Base-by-base conservation (phyloP, 2,329 filamentous ascomycete genomes). In the Hymenoscyphus occultus region DNA sequence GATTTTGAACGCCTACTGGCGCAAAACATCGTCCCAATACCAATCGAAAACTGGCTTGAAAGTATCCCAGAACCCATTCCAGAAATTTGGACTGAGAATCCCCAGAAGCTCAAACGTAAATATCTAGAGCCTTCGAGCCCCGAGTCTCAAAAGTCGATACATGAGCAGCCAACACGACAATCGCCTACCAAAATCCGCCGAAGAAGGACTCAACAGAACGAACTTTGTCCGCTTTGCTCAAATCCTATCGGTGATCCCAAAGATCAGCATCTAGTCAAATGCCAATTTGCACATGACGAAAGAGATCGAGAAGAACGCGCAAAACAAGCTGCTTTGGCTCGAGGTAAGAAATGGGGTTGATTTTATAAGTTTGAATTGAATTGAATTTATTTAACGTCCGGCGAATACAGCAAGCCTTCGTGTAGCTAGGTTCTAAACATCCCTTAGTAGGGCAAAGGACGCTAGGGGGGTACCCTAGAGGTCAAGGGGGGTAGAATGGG, bases 201-300 rank as follows among this genome's bases (percentile, higher is more conserved):
- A 51, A 51, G 19, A 51, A 51, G 4, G 19, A 22, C 12, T 28
- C 19, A 19, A 51, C 45, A 51, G 9, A 51, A 51, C 31, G 54
- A 65, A 5, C 48, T 40, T 4, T 71, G 69, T 56, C 63, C 63
- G 10, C n/a, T 67, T 10, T 70, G 68, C 42, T 59, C 40, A 9
- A 61, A 60, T 2, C 59, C 64, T 4, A 22, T 67, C 28, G 63
- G 69, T 35, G 62, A 66, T 54, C 39, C 62, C 1, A 66, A 54
- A 56, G 54, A 67, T 60, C 69, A 69, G 32, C 66, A 71, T 56
- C 54, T 68, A 3, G 40, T 69, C 19, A 64, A 61, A 35, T 71
- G 69, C 48, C 60, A 60, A 57, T 68, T 65, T 56, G 68, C 68
- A 5, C 65, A 68, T 61, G 66, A 71, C 12, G 69, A 69, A 42